Base-by-base conservation (phyloP, 2,329 filamentous ascomycete genomes). In the Microdochium trichocladiopsis region DNA sequence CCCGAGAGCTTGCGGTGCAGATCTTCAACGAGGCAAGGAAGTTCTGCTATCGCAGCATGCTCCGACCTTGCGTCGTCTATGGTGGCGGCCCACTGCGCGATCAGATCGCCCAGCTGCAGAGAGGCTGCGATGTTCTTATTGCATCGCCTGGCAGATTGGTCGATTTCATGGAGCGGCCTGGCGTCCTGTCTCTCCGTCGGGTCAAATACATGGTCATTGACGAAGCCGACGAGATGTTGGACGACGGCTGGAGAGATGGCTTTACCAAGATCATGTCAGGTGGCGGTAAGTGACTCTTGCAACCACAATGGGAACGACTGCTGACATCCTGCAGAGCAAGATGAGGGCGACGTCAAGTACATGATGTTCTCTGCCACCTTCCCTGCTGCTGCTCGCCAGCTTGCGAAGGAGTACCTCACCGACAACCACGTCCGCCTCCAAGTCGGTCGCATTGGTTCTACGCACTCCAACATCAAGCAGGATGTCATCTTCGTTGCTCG, bases 341-440 rank as follows among this genome's bases (percentile, higher is more conserved):
- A 96, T 55, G 83, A 88, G 52, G 90, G 79, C 2, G 79, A 80
- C 56, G 71, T 85, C 60, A 80, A 77, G 52, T 86, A 84, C 67
- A 78, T 95, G 70, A 87, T 99, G 73, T 97, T 97, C 68, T 96
- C 91, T 0, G 94, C 94, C 1, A 97, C 94, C 0, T 97, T 99
- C 69, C 90, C 92, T 41, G 91, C 88, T 72, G 74, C 73, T 0
- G 83, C 89, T 57, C 89, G 91, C 25, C 77, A 86, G 23, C 72
- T 97, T 14, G 93, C 92, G 11, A 84, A 82, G 53, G 77, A 87
- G 25, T 88, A 92, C 63, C 81, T 99, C 53, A 76, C 86, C 0
- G 75, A 82, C 11, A 83, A 89, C 43, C 84, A 90, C 61, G 77
- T 95, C 50, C 88, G 88, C 22, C 84, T 99, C 67, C 87, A 85